phyloP scores from a whole-genome alignment of 1,284 basidiomycete genomes.

The Pascua sp. region DNA sequence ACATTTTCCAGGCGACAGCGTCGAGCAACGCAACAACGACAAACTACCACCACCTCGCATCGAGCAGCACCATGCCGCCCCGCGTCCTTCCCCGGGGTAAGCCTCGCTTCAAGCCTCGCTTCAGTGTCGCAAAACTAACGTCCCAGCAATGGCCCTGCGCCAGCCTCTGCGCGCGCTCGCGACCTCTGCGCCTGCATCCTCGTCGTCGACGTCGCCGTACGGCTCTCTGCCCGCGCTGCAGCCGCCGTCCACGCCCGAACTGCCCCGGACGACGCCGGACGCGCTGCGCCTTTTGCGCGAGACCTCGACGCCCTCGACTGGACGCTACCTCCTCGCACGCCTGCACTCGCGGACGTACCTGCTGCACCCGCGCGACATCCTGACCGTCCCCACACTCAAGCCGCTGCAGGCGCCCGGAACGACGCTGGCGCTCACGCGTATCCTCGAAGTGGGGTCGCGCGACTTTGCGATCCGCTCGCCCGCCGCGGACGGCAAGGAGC shows the following conservation, averaged over 20 bases:
- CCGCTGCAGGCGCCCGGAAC: constrained; percentile 64
- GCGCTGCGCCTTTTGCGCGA: constrained; percentile 51
- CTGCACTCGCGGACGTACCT: constrained; percentile 84
- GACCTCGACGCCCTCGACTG: constrained; percentile 56
- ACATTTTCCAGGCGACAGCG: too few relatives aligned
- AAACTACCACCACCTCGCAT: too few relatives aligned
- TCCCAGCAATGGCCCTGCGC: constrained; percentile 6
- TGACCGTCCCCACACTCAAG: constrained; percentile 85
- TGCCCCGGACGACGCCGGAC: constrained; percentile 27
- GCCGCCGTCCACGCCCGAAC: constrained; percentile 19
- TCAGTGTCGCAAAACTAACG: too few relatives aligned
- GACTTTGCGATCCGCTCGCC: constrained; percentile 74
- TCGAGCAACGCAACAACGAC: too few relatives aligned
- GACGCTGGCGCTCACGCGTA: constrained; percentile 73
- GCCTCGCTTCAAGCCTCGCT: too few relatives aligned
- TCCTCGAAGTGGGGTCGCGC: constrained; percentile 90
- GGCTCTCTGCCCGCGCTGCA: constrained; percentile 36
- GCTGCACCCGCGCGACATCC: constrained; percentile 79
- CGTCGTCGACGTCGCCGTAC: constrained; percentile 12
- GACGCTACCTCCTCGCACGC: constrained; percentile 84
- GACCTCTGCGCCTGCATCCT: constrained; percentile 21
- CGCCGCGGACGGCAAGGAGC: constrained; percentile 54
- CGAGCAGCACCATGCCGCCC: constrained; percentile 22
- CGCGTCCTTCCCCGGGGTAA: constrained; percentile 20
- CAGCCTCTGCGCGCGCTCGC: constrained; percentile 14